Evolutionary conservation across 495 filamentous ascomycete genomes (phyloP), one percentile per base, ranked within the genome.

Genomic region (Trichocladium antarcticum): DNA sequence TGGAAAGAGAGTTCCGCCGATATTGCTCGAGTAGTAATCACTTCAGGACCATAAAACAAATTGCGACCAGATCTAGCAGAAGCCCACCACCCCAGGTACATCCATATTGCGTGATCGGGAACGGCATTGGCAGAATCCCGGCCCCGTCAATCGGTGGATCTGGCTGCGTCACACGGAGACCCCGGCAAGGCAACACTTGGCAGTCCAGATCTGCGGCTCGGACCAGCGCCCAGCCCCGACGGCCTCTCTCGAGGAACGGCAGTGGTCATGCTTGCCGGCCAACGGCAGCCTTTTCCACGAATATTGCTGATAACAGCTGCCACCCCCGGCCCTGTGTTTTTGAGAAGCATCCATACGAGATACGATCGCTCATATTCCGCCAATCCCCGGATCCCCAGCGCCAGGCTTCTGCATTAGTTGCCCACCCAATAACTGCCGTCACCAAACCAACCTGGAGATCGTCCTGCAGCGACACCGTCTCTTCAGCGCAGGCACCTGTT

Each of bases 161-260:
- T n/a, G n/a, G n/a, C n/a, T 27, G 34, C 35, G 44, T 47, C 41
- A 43, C 41, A 31, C 32, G 20, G 32, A 19, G 27, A 10, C 31
- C 42, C 14, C 37, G 44, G 17, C n/a, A 39, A 39, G 45, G 45
- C 45, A 47, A 21, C 43, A 45, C 37, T 48, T 40, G 45, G 45
- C 45, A 47, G 34, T 17, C 43, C 45, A 37, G 35, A n/a, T 4
- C 31, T 4, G 45, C 45, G 45, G 45, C 45, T 48, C 45, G 45
- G 36, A 40, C 45, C 36, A 40, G 20, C 36, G 11, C 21, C 16
- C 1, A 19, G 16, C 45, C 37, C 17, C 37, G 16, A 32, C 14
- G 31, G 15, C 10, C 15, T 39, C 24, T 24, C 45, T 22, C 31
- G 28, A 16, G 15, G 24, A n/a, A 22, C 37, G 17, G 27, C 44